Conservation (phyloP, 495 filamentous ascomycete genomes). For the Lasiosphaeriaceae sp. region DNA sequence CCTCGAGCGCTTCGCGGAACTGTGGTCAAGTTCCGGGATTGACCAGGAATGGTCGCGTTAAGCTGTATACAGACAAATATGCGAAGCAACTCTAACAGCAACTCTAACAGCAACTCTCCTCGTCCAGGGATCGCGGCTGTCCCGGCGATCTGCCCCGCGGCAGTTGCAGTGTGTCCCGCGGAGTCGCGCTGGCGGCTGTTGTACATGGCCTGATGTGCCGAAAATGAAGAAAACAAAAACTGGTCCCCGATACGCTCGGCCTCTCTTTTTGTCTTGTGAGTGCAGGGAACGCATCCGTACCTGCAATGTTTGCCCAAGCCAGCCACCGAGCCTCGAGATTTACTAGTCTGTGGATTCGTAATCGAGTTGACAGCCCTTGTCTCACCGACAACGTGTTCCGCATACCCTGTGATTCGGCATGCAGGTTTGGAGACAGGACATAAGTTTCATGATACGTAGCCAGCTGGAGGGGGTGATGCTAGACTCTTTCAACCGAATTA, state of each 20-base stretch:
- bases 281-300: too few species aligned
- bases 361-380: too few species aligned
- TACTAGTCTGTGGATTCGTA: too few species aligned
- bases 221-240: not conserved
- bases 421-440: too few species aligned
- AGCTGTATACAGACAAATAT: constrained; percentile 12
- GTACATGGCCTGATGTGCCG: constrained; percentile 5
- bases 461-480: too few species aligned
- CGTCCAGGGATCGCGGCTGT: not conserved
- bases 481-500: too few species aligned
- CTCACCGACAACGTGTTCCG: too few species aligned
- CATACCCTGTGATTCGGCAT: too few species aligned
- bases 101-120: not conserved
- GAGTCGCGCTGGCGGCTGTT: not conserved
- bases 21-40: constrained; percentile 5
- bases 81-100: constrained; percentile 12
- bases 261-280: not conserved
- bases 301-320: too few species aligned
- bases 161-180: not conserved
- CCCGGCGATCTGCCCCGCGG: constrained; percentile 3
- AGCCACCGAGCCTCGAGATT: too few species aligned
- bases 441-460: too few species aligned
- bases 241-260: not conserved
- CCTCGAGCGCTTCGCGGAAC: constrained; percentile 4
- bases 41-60: not conserved